A percentile compares a stretch with the other conserved stretches of the same genome.
These are phyloP conservation scores for Ramalina intermedia DNA, from an alignment of 495 filamentous ascomycete genomes.

Conservation along the genomic window DNA sequence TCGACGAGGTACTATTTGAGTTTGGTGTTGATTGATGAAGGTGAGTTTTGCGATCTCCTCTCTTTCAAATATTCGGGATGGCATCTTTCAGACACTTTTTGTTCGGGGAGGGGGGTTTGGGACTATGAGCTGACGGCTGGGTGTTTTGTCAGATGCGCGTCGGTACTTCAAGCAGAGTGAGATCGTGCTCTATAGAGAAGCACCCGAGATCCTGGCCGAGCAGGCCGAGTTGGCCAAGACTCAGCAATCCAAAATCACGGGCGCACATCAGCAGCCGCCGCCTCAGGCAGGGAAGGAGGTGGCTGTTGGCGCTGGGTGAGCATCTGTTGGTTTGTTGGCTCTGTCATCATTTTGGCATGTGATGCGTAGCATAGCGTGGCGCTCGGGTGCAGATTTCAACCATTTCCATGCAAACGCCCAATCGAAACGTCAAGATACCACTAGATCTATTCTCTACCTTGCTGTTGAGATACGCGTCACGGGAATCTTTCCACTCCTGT, in stretches of 20 bases:
- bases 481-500: too few relatives aligned
- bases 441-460: too few relatives aligned
- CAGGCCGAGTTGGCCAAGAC: conserved; percentile 18
- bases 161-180: conserved; percentile 99
- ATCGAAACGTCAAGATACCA: too few relatives aligned
- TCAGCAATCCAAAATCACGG: conserved; percentile 15
- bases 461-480: too few relatives aligned
- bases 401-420: too few relatives aligned
- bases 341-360: too few relatives aligned
- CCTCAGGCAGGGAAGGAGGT: background rate
- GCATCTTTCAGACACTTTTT: too few relatives aligned
- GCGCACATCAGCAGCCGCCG: conserved; percentile 6
- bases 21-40: conserved; percentile 92
- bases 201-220: conserved; percentile 46
- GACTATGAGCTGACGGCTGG: background rate
- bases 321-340: too few relatives aligned
- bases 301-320: too few relatives aligned
- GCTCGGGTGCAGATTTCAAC: too few relatives aligned
- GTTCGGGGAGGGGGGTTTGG: background rate
- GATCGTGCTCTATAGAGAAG: conserved; percentile 92
- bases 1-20: conserved; percentile 96
- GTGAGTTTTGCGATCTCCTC: conserved; percentile 27
- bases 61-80: background rate
- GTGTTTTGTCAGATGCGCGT: conserved; percentile 53
- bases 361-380: too few relatives aligned